These are phyloP conservation scores for Pyrenophora graminea DNA, from an alignment of 2,329 filamentous ascomycete genomes.

Conservation along the genomic window DNA sequence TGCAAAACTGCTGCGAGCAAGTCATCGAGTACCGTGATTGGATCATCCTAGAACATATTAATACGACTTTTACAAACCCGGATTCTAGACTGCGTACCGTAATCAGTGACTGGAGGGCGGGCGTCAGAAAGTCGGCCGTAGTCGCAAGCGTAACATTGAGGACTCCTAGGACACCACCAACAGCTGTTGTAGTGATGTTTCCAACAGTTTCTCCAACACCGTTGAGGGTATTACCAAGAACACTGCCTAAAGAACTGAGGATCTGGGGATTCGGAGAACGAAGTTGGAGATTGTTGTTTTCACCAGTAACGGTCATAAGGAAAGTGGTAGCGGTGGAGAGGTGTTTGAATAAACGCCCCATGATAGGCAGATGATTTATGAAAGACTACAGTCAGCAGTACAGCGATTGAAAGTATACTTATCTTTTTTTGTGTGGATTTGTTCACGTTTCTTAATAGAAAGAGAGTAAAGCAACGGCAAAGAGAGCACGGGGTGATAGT, in stretches of 20 bases:
- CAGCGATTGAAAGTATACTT: too few species aligned
- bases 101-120: not conserved
- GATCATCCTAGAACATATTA: too few species aligned
- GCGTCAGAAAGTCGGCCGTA: slow-evolving; percentile 2
- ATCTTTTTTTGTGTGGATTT: too few species aligned
- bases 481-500: too few species aligned
- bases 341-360: slow-evolving; percentile 8
- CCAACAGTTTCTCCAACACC: not conserved
- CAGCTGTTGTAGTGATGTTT: not conserved
- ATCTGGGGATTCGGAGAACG: too few species aligned
- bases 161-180: not conserved
- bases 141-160: slow-evolving; percentile 1
- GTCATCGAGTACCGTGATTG: not conserved
- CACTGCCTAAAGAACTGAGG: not conserved
- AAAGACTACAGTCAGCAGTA: slow-evolving; percentile 1
- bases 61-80: not conserved
- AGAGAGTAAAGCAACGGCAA: too few species aligned
- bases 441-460: too few species aligned
- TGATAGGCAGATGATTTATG: not conserved
- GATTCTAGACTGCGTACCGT: not conserved
- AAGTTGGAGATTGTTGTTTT: too few species aligned
- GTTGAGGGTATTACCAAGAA: not conserved
- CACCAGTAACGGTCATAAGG: not conserved
- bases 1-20: not conserved
- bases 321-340: slow-evolving; percentile 2